Conservation (phyloP, 176 grass and related monocot genomes). For the Lolium perenne region DNA sequence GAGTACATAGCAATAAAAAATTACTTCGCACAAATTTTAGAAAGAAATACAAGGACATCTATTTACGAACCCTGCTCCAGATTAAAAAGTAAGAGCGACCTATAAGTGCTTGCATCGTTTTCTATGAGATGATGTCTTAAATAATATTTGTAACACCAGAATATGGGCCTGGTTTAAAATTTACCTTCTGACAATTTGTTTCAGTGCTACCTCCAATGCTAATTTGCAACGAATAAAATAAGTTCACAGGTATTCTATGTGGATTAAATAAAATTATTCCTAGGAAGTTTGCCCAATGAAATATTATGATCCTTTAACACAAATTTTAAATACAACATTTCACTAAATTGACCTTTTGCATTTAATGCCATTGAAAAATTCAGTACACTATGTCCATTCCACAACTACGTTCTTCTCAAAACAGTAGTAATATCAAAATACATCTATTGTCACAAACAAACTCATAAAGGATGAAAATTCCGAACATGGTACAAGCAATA, state of each 20-base stretch:
- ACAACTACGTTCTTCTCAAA: neutral
- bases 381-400: neutral
- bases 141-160: neutral
- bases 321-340: neutral
- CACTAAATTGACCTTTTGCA: neutral
- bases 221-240: neutral
- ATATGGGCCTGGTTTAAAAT: neutral
- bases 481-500: neutral
- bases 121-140: constrained; percentile 8
- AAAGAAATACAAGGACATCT: neutral
- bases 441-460: neutral
- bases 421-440: neutral
- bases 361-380: neutral
- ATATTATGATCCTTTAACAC: neutral
- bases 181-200: neutral
- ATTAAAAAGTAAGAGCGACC: neutral
- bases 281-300: neutral
- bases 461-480: neutral
- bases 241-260: neutral
- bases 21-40: neutral
- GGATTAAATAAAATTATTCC: neutral
- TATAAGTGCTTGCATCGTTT: neutral
- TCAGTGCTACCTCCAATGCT: neutral
- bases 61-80: neutral
- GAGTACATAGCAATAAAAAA: constrained; percentile 18